phyloP scores from a whole-genome alignment of 352 stramenopile genomes.

The Achlya hypogyna region DNA sequence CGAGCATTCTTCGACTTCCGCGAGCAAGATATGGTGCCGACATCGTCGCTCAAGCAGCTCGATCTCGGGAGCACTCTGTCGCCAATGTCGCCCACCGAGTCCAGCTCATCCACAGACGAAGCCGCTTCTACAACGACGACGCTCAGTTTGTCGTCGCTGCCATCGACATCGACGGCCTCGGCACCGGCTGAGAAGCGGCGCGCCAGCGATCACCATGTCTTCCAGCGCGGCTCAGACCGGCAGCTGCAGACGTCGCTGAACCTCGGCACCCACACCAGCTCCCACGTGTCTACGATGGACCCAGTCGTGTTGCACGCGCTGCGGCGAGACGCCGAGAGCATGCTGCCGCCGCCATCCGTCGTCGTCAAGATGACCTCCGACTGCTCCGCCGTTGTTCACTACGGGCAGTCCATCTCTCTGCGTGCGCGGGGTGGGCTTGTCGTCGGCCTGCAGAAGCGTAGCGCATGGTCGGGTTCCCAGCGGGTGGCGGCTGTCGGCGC shows the following conservation, averaged over 20 bases:
- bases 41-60: neutral
- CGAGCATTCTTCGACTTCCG: slow-evolving; percentile 30
- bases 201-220: neutral
- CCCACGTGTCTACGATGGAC: neutral
- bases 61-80: neutral
- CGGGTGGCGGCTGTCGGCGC: slow-evolving; percentile 44
- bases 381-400: slow-evolving; percentile 1
- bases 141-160: neutral
- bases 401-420: slow-evolving; percentile 38
- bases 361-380: slow-evolving; percentile 7
- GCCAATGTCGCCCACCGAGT: neutral
- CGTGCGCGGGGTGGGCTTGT: slow-evolving; percentile 37
- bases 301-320: neutral
- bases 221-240: neutral
- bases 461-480: slow-evolving; percentile 41
- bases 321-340: neutral
- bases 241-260: neutral
- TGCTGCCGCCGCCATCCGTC: neutral
- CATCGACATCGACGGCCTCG: neutral
- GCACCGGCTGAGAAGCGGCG: neutral
- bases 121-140: neutral
- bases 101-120: neutral
- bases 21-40: neutral
- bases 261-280: neutral
- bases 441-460: slow-evolving; percentile 42